Evolutionary conservation across 805 yeast species (phyloP), one percentile per base, ranked within the genome.

Genomic region (Saccharomycopsis sp.): DNA sequence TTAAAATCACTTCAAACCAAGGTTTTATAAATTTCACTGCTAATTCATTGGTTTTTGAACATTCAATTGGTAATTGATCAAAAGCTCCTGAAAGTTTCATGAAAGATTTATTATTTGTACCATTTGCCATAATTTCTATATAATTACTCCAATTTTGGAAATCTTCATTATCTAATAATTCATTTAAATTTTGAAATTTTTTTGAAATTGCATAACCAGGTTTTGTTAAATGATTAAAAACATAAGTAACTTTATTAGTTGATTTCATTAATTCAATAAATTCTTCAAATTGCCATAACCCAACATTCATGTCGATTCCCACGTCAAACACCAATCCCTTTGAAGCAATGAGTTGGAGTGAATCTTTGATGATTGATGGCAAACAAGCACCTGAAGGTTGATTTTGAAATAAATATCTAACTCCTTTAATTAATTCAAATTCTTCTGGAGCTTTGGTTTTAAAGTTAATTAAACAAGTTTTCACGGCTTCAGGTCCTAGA

Each of bases 221-320:
- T 48, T 68, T 68, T 2, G 63, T 56, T 41, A 67, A 50, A 51
- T 68, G 74, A 47, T 68, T 63, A 21, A 67, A 52, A 21, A 68
- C 55, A 40, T 54, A 60, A 5, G 51, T 55, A 13, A 62, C 52
- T 17, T 52, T 46, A 5, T 55, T 52, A 1, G 61, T 56, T 9
- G 54, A 42, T 5, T 42, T 15, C 21, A 63, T 49, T 34, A 65
- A 46, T 15, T 50, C 34, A 3, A 45, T 38, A 12, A 65, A 55
- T 43, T 68, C 71, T 25, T 59, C 58, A 14, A 63, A 53, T 47
- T 68, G 73, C 60, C 64, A 57, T 3, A 56, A 21, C 0, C 72
- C 72, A 17, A 51, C 44, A 23, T 56, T 56, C 31, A 63, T 42
- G 49, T 67, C 70, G 32, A 68, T 59, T 5, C 72, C 72, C 32